phyloP scores from a whole-genome alignment of 305 asterid species.

The Andrographis paniculata region DNA sequence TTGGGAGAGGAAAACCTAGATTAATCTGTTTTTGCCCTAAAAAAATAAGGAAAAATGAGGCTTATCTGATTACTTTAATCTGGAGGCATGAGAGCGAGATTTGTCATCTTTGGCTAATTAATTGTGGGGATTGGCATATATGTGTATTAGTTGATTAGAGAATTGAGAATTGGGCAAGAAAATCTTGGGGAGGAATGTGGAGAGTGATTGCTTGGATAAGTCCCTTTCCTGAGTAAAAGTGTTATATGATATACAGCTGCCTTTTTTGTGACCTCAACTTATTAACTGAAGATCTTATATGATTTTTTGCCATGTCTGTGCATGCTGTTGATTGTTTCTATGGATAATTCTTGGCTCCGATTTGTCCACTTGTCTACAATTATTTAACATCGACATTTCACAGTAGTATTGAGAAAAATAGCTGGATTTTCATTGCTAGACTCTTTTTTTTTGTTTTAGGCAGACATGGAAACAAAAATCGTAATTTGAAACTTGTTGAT shows the following conservation, averaged over 20 bases:
- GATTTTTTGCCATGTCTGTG: not conserved
- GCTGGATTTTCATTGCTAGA: too few species aligned
- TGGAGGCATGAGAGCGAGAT: conserved; percentile 1
- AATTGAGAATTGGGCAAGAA: conserved; percentile 8
- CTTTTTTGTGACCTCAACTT: not conserved
- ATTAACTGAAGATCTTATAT: not conserved
- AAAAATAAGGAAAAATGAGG: not conserved
- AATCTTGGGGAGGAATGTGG: not conserved
- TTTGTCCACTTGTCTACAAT: not conserved
- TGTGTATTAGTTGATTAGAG: conserved; percentile 2
- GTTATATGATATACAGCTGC: not conserved
- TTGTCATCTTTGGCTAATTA: conserved; percentile 1
- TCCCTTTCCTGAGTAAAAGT: not conserved
- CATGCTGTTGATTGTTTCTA: not conserved
- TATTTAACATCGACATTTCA: too few species aligned
- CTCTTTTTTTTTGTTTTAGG: too few species aligned
- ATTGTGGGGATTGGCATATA: conserved; percentile 2
- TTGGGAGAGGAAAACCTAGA: too few species aligned
- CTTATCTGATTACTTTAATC: not conserved
- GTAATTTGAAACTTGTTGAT: too few species aligned
- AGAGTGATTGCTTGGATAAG: not conserved
- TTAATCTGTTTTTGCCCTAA: too few species aligned
- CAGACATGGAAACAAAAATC: too few species aligned
- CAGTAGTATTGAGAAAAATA: too few species aligned
- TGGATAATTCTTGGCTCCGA: not conserved